phyloP scores from a whole-genome alignment of 495 filamentous ascomycete species.

The Stereocaulon alpinum region DNA sequence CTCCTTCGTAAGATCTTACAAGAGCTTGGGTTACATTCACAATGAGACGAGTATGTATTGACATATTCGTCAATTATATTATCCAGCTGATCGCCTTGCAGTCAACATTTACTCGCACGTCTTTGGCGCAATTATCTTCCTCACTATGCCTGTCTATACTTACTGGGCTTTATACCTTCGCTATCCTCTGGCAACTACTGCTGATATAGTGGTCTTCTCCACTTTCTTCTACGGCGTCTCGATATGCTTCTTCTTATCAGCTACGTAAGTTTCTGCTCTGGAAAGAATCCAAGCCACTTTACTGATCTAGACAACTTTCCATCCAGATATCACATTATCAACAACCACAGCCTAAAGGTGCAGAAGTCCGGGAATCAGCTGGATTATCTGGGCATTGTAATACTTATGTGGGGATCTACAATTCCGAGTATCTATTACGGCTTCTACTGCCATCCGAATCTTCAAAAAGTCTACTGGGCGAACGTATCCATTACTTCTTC shows the following conservation, averaged over 20 bases:
- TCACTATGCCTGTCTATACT: conserved; percentile 28
- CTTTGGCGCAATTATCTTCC: conserved; percentile 37
- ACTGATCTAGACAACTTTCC: neutral
- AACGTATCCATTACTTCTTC: conserved; percentile 20
- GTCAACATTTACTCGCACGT: conserved; percentile 43
- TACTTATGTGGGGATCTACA: conserved; percentile 44
- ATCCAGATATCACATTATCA: conserved; percentile 41
- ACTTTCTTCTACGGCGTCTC: conserved; percentile 40
- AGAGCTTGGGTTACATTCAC: conserved; percentile 20
- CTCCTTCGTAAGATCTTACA: conserved; percentile 15
- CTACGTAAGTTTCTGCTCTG: conserved; percentile 24
- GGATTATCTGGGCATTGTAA: conserved; percentile 42
- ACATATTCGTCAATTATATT: no score
- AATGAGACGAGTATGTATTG: conserved; percentile 19
- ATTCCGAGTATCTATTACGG: conserved; percentile 43
- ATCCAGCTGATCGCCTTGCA: conserved; percentile 20
- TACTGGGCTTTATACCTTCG: conserved; percentile 28
- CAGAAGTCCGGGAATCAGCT: conserved; percentile 34
- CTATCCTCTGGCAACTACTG: conserved; percentile 26
- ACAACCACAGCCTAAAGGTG: conserved; percentile 34
- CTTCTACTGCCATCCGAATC: conserved; percentile 32
- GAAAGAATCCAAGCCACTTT: neutral
- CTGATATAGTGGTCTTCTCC: conserved; percentile 36
- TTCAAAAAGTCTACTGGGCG: conserved; percentile 32
- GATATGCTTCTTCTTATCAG: conserved; percentile 41